Conservation (phyloP, 2,329 filamentous ascomycete genomes). For the Hymenoscyphus infarciens region DNA sequence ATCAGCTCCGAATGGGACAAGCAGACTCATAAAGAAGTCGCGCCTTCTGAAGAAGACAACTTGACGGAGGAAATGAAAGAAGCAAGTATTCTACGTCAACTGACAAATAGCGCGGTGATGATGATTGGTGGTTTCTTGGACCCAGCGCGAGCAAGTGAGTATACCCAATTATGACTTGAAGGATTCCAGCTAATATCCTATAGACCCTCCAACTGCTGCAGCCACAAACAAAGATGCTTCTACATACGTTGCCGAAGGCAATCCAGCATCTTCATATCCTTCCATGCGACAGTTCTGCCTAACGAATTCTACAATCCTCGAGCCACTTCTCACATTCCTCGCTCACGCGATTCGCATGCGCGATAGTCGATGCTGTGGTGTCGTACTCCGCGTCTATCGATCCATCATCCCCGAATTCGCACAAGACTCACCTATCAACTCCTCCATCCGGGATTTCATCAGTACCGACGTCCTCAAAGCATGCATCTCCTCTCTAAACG, state of each 20-base stretch:
- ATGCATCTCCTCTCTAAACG: constrained; percentile 85
- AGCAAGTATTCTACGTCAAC: constrained; percentile 88
- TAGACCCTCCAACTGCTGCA: constrained; percentile 21
- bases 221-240: constrained; percentile 30
- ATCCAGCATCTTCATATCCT: constrained; percentile 37
- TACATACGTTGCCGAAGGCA: constrained; percentile 23
- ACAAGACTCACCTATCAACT: constrained; percentile 45
- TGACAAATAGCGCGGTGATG: constrained; percentile 88
- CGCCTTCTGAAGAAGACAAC: constrained; percentile 68
- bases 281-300: constrained; percentile 81
- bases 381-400: constrained; percentile 82
- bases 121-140: constrained; percentile 89
- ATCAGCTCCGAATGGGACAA: constrained; percentile 83
- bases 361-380: constrained; percentile 82
- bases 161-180: not conserved
- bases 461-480: constrained; percentile 84
- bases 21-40: constrained; percentile 60
- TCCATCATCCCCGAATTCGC: constrained; percentile 78
- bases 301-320: constrained; percentile 71
- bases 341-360: constrained; percentile 86
- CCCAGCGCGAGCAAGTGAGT: constrained; percentile 62
- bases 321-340: constrained; percentile 87
- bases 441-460: constrained; percentile 83
- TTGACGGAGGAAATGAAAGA: constrained; percentile 96
- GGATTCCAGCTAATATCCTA: constrained; percentile 7